Conservation (phyloP, 805 yeast genomes). For the Metschnikowia amazonensis region DNA sequence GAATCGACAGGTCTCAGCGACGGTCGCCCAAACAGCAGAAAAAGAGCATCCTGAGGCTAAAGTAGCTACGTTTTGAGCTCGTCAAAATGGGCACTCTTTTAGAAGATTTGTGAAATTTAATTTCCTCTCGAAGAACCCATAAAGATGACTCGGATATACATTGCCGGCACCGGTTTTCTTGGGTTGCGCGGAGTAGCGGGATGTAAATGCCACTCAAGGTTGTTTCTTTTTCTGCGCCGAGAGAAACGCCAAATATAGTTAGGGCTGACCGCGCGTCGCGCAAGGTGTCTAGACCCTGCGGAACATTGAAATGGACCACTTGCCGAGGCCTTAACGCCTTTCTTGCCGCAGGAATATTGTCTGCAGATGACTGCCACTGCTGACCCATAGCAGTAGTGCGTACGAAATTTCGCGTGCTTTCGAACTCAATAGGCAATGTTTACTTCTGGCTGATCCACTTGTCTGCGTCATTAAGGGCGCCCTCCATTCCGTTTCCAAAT, state of each 20-base stretch:
- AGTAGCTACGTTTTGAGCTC: too few relatives aligned
- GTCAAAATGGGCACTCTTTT: background rate
- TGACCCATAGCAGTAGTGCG: background rate
- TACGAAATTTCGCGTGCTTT: background rate
- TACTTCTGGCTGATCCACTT: constrained; percentile 16
- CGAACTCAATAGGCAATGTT: background rate
- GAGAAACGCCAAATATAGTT: background rate
- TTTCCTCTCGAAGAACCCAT: background rate
- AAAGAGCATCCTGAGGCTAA: background rate
- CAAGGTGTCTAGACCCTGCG: background rate
- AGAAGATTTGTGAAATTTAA: background rate
- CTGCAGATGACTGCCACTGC: background rate
- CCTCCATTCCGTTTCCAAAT: constrained; percentile 18
- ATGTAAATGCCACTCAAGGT: constrained; percentile 3
- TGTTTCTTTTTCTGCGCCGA: constrained; percentile 3
- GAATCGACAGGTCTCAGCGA: background rate
- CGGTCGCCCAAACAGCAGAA: background rate
- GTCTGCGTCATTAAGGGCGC: constrained; percentile 11
- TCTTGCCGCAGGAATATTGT: background rate
- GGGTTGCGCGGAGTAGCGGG: constrained; percentile 7
- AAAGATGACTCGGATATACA: background rate
- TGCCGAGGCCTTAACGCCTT: background rate
- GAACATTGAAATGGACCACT: background rate
- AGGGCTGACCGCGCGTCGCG: background rate
- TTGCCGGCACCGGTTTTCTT: background rate